A percentile compares a stretch with the other conserved stretches of the same genome.
Evolutionary conservation across 2,329 filamentous ascomycete species (phyloP).

Genomic region (Onygenales sp.): DNA sequence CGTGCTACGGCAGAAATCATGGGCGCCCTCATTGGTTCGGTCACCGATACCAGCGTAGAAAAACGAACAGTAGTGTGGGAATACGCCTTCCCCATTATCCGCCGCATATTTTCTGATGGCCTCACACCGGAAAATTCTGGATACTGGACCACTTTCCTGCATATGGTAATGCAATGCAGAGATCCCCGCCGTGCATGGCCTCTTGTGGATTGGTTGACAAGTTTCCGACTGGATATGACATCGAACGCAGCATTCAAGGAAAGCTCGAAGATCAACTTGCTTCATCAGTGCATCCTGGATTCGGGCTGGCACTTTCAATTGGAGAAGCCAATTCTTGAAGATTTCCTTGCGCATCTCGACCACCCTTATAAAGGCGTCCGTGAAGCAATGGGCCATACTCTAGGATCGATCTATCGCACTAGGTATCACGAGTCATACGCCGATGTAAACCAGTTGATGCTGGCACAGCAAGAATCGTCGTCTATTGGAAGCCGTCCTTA

Average conservation of each 20-base stretch:
- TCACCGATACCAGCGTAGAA: slow-evolving; percentile 65
- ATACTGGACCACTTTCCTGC: slow-evolving; percentile 92
- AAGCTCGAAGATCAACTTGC: slow-evolving; percentile 84
- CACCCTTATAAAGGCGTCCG: slow-evolving; percentile 97
- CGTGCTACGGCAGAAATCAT: slow-evolving; percentile 91
- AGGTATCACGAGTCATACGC: slow-evolving; percentile 90
- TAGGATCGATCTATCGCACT: slow-evolving; percentile 81
- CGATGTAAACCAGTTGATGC: slow-evolving; percentile 64
- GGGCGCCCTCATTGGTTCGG: slow-evolving; percentile 71
- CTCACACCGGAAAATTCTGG: slow-evolving; percentile 87
- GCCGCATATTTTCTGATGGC: slow-evolving; percentile 79
- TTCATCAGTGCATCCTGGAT: slow-evolving; percentile 81
- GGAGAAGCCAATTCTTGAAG: slow-evolving; percentile 74
- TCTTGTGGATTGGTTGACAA: slow-evolving; percentile 69
- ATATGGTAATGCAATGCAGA: slow-evolving; percentile 77
- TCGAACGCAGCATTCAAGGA: slow-evolving; percentile 99
- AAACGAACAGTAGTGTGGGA: slow-evolving; percentile 72
- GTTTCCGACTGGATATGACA: slow-evolving; percentile 83
- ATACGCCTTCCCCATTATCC: slow-evolving; percentile 81
- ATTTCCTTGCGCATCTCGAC: slow-evolving; percentile 86
- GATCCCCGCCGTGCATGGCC: slow-evolving; percentile 84
- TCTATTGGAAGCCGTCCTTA: slow-evolving; percentile 82
- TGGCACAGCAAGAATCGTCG: slow-evolving; percentile 67
- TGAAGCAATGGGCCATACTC: slow-evolving; percentile 83
- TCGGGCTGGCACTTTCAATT: slow-evolving; percentile 93